Percentiles rank a stretch among this genome's conserved stretches.
phyloP scores from a whole-genome alignment of 306 rosid species.

The Hippophae rhamnoides region DNA sequence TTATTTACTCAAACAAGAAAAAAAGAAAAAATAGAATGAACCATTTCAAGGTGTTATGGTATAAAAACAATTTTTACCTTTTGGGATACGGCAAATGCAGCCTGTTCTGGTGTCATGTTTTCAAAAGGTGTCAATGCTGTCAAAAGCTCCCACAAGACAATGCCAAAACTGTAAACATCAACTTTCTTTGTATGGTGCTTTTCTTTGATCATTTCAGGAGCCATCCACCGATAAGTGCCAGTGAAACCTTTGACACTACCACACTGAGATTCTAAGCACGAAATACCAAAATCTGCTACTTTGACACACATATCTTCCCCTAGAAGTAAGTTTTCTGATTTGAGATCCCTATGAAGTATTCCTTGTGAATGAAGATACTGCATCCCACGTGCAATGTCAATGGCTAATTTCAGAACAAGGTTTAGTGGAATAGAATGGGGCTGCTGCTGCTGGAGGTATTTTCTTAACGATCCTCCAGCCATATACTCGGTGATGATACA shows the following conservation, averaged over 20 bases:
- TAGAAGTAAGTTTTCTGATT: slow-evolving; percentile 77
- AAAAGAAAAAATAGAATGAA: background rate
- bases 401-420: slow-evolving; percentile 65
- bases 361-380: slow-evolving; percentile 87
- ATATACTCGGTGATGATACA: slow-evolving; percentile 89
- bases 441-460: slow-evolving; percentile 71
- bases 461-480: slow-evolving; percentile 78
- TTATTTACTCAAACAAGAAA: background rate
- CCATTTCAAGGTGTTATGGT: background rate
- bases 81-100: slow-evolving; percentile 92
- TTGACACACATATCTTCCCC: slow-evolving; percentile 88
- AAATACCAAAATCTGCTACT: slow-evolving; percentile 95
- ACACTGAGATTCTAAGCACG: slow-evolving; percentile 77
- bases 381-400: slow-evolving; percentile 81
- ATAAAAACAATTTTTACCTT: slow-evolving; percentile 42
- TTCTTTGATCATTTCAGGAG: slow-evolving; percentile 90
- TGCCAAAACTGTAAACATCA: slow-evolving; percentile 94
- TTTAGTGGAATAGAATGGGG: slow-evolving; percentile 62
- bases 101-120: slow-evolving; percentile 94
- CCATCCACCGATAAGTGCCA: slow-evolving; percentile 99
- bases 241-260: slow-evolving; percentile 74
- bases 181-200: slow-evolving; percentile 87
- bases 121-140: slow-evolving; percentile 80
- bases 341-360: slow-evolving; percentile 93
- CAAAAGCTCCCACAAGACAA: slow-evolving; percentile 92